Conservation (phyloP, 352 stramenopile genomes). For the Globisporangium lucens region DNA sequence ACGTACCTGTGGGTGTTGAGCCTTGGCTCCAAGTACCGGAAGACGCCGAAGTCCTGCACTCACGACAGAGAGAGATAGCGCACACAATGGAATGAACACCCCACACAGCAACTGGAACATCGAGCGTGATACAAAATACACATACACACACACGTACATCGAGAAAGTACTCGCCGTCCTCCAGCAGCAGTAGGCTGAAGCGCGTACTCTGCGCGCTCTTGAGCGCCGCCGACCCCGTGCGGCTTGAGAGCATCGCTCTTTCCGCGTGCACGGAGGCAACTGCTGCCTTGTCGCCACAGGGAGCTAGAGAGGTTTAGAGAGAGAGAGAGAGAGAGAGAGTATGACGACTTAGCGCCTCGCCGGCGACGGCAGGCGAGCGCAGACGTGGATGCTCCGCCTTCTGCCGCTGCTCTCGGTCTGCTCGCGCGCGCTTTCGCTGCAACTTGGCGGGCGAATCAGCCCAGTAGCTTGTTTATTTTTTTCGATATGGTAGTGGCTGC, state of each 20-base stretch:
- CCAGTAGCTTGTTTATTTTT: too few species aligned
- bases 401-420: neutral
- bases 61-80: neutral
- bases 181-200: slow-evolving; percentile 90
- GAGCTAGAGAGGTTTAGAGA: too few species aligned
- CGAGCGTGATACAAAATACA: neutral
- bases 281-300: too few species aligned
- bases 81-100: neutral
- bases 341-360: neutral
- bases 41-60: slow-evolving; percentile 63
- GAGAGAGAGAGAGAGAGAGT: neutral
- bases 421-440: neutral
- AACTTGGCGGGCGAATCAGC: neutral
- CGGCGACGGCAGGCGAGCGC: neutral
- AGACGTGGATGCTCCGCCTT: neutral
- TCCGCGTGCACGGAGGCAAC: too few species aligned
- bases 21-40: slow-evolving; percentile 48
- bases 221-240: neutral
- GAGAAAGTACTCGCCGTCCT: slow-evolving; percentile 90
- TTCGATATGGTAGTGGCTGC: too few species aligned
- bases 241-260: neutral
- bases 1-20: slow-evolving; percentile 24
- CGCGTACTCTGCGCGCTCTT: slow-evolving; percentile 48
- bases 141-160: neutral
- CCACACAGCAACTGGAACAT: neutral